Evolutionary conservation across 164 flowering plant species (phyloP), one percentile per base, ranked within the genome.

Genomic region (Aristolochia fimbriata): DNA sequence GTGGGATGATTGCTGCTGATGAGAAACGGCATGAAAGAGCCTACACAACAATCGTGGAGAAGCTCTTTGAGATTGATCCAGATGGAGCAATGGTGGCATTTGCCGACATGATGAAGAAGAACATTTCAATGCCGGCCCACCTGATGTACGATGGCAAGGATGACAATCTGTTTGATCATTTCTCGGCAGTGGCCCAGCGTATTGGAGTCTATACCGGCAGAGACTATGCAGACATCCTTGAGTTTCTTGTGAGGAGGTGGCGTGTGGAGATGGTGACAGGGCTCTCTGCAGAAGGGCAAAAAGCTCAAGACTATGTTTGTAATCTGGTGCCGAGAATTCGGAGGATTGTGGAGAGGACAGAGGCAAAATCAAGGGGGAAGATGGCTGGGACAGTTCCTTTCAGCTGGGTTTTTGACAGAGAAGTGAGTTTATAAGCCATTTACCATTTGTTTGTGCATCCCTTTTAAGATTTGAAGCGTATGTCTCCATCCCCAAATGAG

Each of bases 1-100:
- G 88, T 66, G 92, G 92, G n/a, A 81, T 62, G 13, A 83, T 86
- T 48, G 92, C 92, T 7, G 59, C 92, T 1, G 86, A 85, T 51
- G 88, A 85, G 74, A 85, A 75, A 71, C 84, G 91, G 47, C 91
- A 85, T 43, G 91, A 85, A 66, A 77, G 75, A 23, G 85, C 85
- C 2, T 79, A 81, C 66, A 73, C 81, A 47, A 79, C 77, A 68
- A 81, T 83, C 33, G 80, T 76, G n/a, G 88, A 83, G 41, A 85
- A 85, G 76, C 80, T 85, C 15, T 80, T 81, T 60, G 91, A 81
- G 75, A 69, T 85, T 4, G 91, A 85, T 54, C 86, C 85, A 13
- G 77, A 83, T 65, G 86, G 79, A 6, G 78, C 91, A 0, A 60
- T 85, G 33, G 43, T 75, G 52, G 79, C 81, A 24, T 75, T 79